These are phyloP conservation scores for Meyerozyma guilliermondii DNA, from an alignment of 1,139 yeast genomes.

Conservation along the genomic window DNA sequence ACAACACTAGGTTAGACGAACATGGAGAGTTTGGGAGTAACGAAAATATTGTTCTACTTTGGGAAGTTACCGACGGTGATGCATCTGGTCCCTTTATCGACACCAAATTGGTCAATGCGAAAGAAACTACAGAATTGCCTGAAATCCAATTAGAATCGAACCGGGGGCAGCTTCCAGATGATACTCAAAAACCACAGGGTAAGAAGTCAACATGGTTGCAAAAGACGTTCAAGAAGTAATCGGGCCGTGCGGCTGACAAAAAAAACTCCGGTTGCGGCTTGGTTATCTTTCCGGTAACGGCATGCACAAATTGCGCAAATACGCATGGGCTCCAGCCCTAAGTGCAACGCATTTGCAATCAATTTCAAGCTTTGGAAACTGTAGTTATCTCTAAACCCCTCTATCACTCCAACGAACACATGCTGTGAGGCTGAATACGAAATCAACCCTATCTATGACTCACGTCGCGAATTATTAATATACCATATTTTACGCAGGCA, in stretches of 20 bases:
- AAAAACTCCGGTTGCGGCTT: background rate
- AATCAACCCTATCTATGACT: background rate
- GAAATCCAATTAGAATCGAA: slow-evolving; percentile 33
- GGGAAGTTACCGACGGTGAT: slow-evolving; percentile 20
- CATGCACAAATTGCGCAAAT: background rate
- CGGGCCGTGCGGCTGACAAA: slow-evolving; percentile 5
- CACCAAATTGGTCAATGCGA: slow-evolving; percentile 14
- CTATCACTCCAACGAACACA: background rate
- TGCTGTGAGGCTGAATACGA: background rate
- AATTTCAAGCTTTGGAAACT: background rate
- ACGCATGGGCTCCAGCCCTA: background rate
- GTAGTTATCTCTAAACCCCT: background rate
- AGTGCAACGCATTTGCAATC: background rate
- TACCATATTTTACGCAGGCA: background rate
- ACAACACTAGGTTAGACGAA: slow-evolving; percentile 27
- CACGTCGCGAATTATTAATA: slow-evolving; percentile 1
- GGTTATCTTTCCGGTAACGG: background rate
- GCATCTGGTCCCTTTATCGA: slow-evolving; percentile 22
- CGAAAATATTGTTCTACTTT: slow-evolving; percentile 30
- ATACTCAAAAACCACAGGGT: slow-evolving; percentile 4
- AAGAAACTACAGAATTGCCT: slow-evolving; percentile 31
- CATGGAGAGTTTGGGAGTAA: slow-evolving; percentile 26
- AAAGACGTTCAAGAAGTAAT: slow-evolving; percentile 12
- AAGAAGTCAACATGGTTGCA: slow-evolving; percentile 2
- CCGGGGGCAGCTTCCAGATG: slow-evolving; percentile 23